Conservation (phyloP, 495 filamentous ascomycete genomes). For the Viridothelium virens region DNA sequence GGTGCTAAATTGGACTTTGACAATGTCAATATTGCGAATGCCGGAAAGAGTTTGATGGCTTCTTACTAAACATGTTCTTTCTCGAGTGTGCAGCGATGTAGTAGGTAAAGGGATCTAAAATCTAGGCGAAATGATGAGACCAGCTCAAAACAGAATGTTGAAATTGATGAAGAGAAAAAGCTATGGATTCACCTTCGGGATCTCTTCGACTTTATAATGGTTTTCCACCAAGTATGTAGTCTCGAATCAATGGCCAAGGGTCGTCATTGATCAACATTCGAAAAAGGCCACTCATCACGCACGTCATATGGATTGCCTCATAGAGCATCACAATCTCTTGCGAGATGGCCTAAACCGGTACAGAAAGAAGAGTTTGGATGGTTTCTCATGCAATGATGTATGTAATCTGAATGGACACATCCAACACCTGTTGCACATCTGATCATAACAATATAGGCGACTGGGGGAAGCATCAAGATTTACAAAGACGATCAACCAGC, state of each 20-base stretch:
- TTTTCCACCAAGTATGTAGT: neutral
- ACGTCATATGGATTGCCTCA: no score
- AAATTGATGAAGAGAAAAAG: neutral
- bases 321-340: no score
- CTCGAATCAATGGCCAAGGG: neutral
- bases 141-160: neutral
- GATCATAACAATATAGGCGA: neutral
- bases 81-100: neutral
- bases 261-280: neutral
- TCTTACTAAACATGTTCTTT: neutral
- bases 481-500: neutral
- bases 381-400: neutral
- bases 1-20: neutral
- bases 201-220: neutral
- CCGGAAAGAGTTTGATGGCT: neutral
- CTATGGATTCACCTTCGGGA: neutral
- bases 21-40: neutral
- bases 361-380: no score
- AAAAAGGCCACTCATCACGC: no score
- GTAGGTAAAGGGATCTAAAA: neutral
- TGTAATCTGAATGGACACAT: neutral
- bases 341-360: no score
- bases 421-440: neutral
- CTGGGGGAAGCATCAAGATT: neutral
- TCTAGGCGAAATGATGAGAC: conserved; percentile 1